Evolutionary conservation across 2,329 filamentous ascomycete species (phyloP), one percentile per base, ranked within the genome.

Genomic region (Colletotrichum tofieldiae): DNA sequence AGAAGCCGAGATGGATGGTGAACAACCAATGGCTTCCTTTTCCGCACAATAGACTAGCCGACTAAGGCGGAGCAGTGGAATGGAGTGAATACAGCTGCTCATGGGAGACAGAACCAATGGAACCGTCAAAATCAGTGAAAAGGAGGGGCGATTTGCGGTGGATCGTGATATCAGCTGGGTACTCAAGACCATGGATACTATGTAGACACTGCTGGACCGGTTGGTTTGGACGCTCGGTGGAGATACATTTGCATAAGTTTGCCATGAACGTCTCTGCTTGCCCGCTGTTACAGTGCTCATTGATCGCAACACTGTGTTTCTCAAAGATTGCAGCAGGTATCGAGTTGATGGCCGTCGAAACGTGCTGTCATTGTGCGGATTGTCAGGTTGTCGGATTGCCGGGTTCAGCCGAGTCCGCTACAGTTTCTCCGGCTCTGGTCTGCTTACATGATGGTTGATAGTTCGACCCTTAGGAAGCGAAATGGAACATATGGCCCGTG

Each of bases 401-500:
- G 11, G 20, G 35, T 39, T 6, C 20, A 23, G n/a, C 35, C 54
- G 35, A 16, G 35, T 23, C 20, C 35, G 32, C 12, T 49, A 5
- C 23, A 51, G 14, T 52, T 52, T 26, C 23, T 52, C 49, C 9
- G 14, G n/a, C 1, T n/a, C 12, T 39, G 4, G 1, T 3, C 54
- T 56, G 35, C 54, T 35, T 56, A 39, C 9, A 2, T 56, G 23
- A 39, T 3, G 12, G 7, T 14, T 52, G 23, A 32, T 32, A 12
- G n/a, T 4, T 26, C 3, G 52, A 39, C 16, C 20, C 32, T 35
- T 20, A 3, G 18, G 18, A 56, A 39, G n/a, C n/a, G 8, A 23
- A 26, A n/a, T 29, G n/a, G n/a, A 65, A 20, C n/a, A 14, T 5
- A 2, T 65, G 61, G 37, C 41, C 52, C 43, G 67, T 70, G 67